Conservation (phyloP, 2,329 filamentous ascomycete species). For the Alternaria gaisen region DNA sequence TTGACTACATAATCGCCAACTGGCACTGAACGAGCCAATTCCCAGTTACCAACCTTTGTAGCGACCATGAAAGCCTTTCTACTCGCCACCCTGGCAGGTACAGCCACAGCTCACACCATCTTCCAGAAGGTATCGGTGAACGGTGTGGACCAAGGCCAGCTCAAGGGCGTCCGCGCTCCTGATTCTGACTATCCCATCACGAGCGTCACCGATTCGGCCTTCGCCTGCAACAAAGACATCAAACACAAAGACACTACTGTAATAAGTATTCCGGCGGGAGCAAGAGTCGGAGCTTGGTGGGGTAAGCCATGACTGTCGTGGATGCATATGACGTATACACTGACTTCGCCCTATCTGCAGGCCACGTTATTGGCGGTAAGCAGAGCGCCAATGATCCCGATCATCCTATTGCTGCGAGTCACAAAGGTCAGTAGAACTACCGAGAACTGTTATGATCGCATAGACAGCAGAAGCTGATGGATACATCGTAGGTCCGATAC, state of each 20-base stretch:
- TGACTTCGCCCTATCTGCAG: neutral
- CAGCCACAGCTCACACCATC: slow-evolving; percentile 49
- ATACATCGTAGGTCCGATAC: slow-evolving; percentile 22
- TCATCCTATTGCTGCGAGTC: slow-evolving; percentile 58
- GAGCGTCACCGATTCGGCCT: slow-evolving; percentile 52
- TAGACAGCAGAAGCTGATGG: neutral
- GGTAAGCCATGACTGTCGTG: slow-evolving; percentile 46
- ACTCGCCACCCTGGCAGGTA: slow-evolving; percentile 26
- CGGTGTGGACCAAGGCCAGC: slow-evolving; percentile 59
- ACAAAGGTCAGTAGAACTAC: slow-evolving; percentile 51
- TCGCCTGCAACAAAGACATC: slow-evolving; percentile 57
- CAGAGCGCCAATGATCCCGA: slow-evolving; percentile 59
- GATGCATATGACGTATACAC: neutral
- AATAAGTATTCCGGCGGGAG: slow-evolving; percentile 58
- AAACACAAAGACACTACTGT: slow-evolving; percentile 48
- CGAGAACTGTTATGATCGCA: neutral
- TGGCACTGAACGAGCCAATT: neutral
- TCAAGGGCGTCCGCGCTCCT: slow-evolving; percentile 60
- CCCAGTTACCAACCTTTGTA: neutral
- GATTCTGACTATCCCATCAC: slow-evolving; percentile 59
- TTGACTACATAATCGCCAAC: neutral
- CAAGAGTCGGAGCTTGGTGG: slow-evolving; percentile 58
- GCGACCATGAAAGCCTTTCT: slow-evolving; percentile 25
- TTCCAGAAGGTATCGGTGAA: slow-evolving; percentile 58
- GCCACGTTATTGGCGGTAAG: slow-evolving; percentile 55